Conservation (phyloP, 169 alveolate genomes). For the Ichthyophthirius multifiliis region DNA sequence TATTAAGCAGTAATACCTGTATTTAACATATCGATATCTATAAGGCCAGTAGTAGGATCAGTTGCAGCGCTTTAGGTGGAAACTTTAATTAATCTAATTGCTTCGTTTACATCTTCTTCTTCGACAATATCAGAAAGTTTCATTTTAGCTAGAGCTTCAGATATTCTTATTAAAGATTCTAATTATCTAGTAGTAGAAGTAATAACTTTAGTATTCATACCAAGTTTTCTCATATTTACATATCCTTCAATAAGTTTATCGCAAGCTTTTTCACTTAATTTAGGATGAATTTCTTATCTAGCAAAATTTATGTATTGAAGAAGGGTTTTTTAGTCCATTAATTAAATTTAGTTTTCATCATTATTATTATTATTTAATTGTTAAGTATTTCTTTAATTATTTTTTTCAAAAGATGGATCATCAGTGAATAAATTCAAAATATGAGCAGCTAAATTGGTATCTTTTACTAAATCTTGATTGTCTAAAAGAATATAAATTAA, state of each 20-base stretch:
- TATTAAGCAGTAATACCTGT: conserved; percentile 81
- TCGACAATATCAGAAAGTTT: conserved; percentile 88
- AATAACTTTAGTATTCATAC: conserved; percentile 58
- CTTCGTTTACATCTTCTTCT: conserved; percentile 94
- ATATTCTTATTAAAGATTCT: conserved; percentile 95
- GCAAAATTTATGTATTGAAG: conserved; percentile 91
- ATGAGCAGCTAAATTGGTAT: conserved; percentile 82
- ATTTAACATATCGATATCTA: conserved; percentile 94
- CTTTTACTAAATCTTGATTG: conserved; percentile 84
- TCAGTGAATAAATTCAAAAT: conserved; percentile 72
- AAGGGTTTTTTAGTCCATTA: conserved; percentile 31
- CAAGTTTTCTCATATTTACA: conserved; percentile 88
- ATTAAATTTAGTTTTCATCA: conserved; percentile 16
- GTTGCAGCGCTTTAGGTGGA: conserved; percentile 99
- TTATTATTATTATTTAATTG: conserved; percentile 36
- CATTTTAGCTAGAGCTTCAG: conserved; percentile 98
- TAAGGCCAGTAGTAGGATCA: conserved; percentile 94
- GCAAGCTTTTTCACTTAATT: conserved; percentile 87
- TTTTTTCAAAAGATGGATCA: no score
- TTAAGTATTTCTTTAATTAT: conserved; percentile 28
- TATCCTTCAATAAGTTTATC: conserved; percentile 86
- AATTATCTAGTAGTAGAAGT: conserved; percentile 94
- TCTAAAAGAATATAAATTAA: conserved; percentile 91
- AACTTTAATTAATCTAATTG: conserved; percentile 95
- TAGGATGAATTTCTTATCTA: conserved; percentile 90